phyloP scores from a whole-genome alignment of 2,329 filamentous ascomycete species.

The Decorospora gaudefroyi region DNA sequence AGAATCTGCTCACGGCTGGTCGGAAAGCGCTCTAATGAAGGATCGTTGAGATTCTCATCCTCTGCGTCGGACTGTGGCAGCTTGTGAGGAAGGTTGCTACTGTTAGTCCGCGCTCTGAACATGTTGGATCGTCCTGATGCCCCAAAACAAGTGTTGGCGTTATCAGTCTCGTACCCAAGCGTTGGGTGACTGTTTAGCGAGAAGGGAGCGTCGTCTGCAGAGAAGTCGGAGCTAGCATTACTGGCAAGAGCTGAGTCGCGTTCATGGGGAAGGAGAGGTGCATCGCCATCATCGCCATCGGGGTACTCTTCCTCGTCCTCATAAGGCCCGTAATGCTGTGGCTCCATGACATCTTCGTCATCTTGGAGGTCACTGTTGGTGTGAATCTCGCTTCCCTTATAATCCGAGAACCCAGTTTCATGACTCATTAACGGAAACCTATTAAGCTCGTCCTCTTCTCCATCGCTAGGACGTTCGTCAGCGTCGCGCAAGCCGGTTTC shows the following conservation, averaged over 20 bases:
- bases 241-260: conserved; percentile 17
- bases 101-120: conserved; percentile 28
- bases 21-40: conserved; percentile 38
- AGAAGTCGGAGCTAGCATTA: conserved; percentile 22
- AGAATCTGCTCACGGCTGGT: conserved; percentile 35
- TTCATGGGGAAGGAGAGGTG: conserved; percentile 33
- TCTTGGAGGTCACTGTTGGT: conserved; percentile 22
- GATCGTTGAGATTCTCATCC: conserved; percentile 35
- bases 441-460: conserved; percentile 30
- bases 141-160: conserved; percentile 15
- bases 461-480: conserved; percentile 11
- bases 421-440: conserved; percentile 45
- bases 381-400: conserved; percentile 18
- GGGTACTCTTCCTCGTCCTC: conserved; percentile 5
- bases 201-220: conserved; percentile 15
- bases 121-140: conserved; percentile 14
- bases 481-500: conserved; percentile 22
- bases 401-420: conserved; percentile 36
- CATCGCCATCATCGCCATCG: conserved; percentile 13
- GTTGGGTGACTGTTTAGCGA: conserved; percentile 11
- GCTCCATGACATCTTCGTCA: conserved; percentile 11
- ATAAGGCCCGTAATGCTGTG: conserved; percentile 17
- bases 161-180: conserved; percentile 18
- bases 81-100: conserved; percentile 34
- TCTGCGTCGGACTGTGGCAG: conserved; percentile 37